Evolutionary conservation across 306 rosid genomes (phyloP).

Genomic region (Nissolia schottii): DNA sequence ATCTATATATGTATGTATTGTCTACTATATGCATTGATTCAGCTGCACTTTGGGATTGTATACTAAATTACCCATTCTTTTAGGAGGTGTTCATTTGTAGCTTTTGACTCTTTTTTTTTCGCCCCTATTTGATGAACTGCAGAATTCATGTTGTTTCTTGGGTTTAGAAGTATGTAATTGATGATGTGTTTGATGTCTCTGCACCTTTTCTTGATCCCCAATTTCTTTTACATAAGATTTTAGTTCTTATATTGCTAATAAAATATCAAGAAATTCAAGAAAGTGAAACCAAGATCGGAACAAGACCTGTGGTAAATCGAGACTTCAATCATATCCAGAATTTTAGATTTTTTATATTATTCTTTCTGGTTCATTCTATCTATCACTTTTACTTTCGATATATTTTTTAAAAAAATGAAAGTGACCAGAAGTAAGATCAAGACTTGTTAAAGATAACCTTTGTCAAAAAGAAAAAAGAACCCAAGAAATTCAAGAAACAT

Average conservation of each 20-base stretch:
- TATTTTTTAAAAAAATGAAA: too few species aligned
- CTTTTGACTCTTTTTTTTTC: constrained; percentile 19
- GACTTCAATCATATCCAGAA: too few species aligned
- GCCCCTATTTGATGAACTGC: neutral
- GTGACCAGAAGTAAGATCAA: too few species aligned
- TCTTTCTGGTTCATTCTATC: too few species aligned
- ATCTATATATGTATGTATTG: constrained; percentile 32
- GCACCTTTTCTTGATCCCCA: neutral
- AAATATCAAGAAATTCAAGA: neutral
- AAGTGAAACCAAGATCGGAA: neutral
- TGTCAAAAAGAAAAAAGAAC: too few species aligned
- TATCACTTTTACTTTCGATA: too few species aligned
- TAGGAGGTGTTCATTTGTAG: constrained; percentile 40
- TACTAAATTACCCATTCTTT: constrained; percentile 44
- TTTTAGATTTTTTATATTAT: too few species aligned
- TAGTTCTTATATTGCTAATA: neutral
- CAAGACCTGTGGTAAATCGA: neutral
- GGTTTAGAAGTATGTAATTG: neutral
- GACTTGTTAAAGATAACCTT: too few species aligned
- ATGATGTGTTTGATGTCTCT: neutral
- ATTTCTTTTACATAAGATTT: neutral
- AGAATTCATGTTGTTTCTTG: neutral
- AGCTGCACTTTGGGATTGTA: constrained; percentile 41
- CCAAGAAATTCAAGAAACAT: too few species aligned
- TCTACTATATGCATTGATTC: constrained; percentile 42